Conservation (phyloP, 1,284 basidiomycete genomes). For the Apiotrichum akiyoshidainum region DNA sequence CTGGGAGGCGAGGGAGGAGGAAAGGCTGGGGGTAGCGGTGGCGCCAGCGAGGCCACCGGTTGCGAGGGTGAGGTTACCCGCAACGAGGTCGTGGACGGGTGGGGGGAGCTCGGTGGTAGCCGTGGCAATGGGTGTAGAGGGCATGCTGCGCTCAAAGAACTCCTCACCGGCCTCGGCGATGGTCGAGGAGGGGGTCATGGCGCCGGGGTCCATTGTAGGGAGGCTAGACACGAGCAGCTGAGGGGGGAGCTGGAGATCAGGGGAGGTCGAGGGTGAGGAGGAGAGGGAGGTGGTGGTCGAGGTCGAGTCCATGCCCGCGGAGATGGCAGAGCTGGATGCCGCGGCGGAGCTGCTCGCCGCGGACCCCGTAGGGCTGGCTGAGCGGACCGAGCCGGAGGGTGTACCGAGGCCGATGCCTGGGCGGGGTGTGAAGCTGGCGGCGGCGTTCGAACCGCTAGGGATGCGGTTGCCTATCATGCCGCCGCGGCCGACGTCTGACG, state of each 20-base stretch:
- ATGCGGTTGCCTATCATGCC: conserved; percentile 47
- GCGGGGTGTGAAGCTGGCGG: neutral
- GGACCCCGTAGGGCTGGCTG: conserved; percentile 35
- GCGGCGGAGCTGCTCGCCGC: conserved; percentile 20
- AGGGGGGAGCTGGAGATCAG: conserved; percentile 25
- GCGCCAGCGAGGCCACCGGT: conserved; percentile 16
- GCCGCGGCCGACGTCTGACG: conserved; percentile 29
- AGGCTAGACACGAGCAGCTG: conserved; percentile 33
- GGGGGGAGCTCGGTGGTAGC: conserved; percentile 29
- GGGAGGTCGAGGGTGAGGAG: conserved; percentile 30
- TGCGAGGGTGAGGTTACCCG: conserved; percentile 38
- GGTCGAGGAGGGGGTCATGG: conserved; percentile 45
- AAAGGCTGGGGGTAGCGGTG: conserved; percentile 16
- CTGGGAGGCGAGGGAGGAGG: conserved; percentile 34
- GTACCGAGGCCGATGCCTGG: conserved; percentile 4
- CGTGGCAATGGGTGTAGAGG: conserved; percentile 36
- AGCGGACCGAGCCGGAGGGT: conserved; percentile 12
- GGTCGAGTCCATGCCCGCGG: conserved; percentile 18
- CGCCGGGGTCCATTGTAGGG: conserved; percentile 28
- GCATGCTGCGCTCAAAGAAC: conserved; percentile 32
- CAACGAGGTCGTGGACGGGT: conserved; percentile 33
- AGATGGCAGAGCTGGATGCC: conserved; percentile 12
- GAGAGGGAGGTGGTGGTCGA: conserved; percentile 35
- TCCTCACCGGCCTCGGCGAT: conserved; percentile 44
- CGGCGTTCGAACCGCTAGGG: conserved; percentile 14